These are phyloP conservation scores for Huiozyma sinensis DNA, from an alignment of 805 yeast species.

Conservation along the genomic window DNA sequence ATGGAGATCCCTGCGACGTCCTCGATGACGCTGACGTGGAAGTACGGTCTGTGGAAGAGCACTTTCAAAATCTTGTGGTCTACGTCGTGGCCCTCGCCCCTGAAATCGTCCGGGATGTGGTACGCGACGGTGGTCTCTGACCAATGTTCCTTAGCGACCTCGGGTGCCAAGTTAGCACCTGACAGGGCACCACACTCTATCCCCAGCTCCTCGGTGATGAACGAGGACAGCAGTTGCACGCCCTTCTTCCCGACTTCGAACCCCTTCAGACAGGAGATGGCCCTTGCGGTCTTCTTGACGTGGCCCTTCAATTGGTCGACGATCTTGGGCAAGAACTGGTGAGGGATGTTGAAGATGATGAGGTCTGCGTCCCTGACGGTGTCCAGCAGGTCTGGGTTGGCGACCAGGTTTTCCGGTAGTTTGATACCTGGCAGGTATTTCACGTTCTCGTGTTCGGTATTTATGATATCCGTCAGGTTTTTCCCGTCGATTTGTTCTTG, in stretches of 20 bases:
- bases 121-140: slow-evolving; percentile 97
- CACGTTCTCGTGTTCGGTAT: slow-evolving; percentile 85
- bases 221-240: slow-evolving; percentile 70
- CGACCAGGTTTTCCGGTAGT: slow-evolving; percentile 77
- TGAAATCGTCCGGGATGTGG: slow-evolving; percentile 52
- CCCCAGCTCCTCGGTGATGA: slow-evolving; percentile 69
- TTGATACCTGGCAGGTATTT: slow-evolving; percentile 83
- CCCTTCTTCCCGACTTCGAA: slow-evolving; percentile 80
- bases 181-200: slow-evolving; percentile 92
- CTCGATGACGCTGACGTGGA: slow-evolving; percentile 86
- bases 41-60: slow-evolving; percentile 93
- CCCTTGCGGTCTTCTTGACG: slow-evolving; percentile 61
- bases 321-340: slow-evolving; percentile 80
- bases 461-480: slow-evolving; percentile 83
- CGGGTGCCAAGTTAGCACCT: slow-evolving; percentile 96
- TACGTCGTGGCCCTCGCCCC: slow-evolving; percentile 39
- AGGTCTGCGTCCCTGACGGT: slow-evolving; percentile 78
- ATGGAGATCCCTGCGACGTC: slow-evolving; percentile 95
- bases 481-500: slow-evolving; percentile 73
- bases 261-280: slow-evolving; percentile 93
- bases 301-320: slow-evolving; percentile 69
- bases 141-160: slow-evolving; percentile 92
- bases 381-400: slow-evolving; percentile 72
- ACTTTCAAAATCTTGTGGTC: slow-evolving; percentile 64
- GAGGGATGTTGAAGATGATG: slow-evolving; percentile 90